phyloP scores from a whole-genome alignment of 257 asterid genomes.

The Fraxinus cuspidata region DNA sequence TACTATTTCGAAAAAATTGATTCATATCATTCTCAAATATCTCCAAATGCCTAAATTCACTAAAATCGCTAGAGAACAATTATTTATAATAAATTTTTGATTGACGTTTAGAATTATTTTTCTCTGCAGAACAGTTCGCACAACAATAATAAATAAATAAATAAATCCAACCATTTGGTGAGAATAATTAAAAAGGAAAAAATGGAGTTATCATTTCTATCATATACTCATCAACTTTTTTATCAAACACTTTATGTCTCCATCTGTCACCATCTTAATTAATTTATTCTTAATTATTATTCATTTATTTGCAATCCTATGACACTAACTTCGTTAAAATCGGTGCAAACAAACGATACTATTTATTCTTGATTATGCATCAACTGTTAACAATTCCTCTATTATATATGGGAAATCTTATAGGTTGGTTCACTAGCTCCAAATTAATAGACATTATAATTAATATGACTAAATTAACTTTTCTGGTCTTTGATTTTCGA shows the following conservation, averaged over 20 bases:
- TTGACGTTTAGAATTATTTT: no score
- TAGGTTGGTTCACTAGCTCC: not conserved
- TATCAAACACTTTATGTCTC: constrained; percentile 45
- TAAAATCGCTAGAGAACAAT: not conserved
- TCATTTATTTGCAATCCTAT: constrained; percentile 21
- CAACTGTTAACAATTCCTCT: not conserved
- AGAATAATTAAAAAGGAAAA: not conserved
- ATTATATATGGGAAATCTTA: not conserved
- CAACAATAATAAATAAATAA: not conserved
- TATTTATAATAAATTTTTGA: no score
- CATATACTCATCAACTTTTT: constrained; percentile 26
- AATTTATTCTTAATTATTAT: constrained; percentile 18
- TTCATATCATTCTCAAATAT: not conserved
- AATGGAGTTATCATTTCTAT: constrained; percentile 33
- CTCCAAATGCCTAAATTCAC: not conserved
- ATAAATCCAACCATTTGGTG: constrained; percentile 10
- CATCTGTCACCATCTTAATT: constrained; percentile 41
- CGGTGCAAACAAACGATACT: constrained; percentile 36
- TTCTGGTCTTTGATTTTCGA: not conserved
- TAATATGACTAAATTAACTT: no score
- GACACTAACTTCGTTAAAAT: constrained; percentile 21
- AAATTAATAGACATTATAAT: not conserved
- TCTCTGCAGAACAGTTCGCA: not conserved
- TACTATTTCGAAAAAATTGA: no score
- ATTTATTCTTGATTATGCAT: not conserved